Percentiles rank a stretch among this genome's conserved stretches.
phyloP scores from a whole-genome alignment of 2,329 filamentous ascomycete genomes.

The Xylaria arbuscula region DNA sequence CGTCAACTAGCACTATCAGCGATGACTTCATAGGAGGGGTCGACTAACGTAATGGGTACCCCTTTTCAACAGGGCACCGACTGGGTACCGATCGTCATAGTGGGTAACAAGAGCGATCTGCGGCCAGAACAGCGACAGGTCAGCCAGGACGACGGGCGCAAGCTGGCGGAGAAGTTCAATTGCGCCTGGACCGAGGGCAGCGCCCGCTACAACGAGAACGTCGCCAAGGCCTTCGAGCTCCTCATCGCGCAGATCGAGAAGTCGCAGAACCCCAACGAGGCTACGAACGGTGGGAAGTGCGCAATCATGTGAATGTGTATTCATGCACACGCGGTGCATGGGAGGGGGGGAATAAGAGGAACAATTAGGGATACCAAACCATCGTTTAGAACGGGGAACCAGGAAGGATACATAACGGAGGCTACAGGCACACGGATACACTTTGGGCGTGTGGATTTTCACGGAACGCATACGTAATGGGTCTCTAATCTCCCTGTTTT shows the following conservation, averaged over 20 bases:
- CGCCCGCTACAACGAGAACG: constrained; percentile 93
- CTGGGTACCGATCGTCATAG: constrained; percentile 90
- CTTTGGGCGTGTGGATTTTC: constrained; percentile 9
- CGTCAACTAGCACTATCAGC: constrained; percentile 6
- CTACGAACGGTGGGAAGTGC: constrained; percentile 84
- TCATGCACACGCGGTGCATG: too few species aligned
- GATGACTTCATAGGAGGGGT: constrained; percentile 21
- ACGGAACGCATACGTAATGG: constrained; percentile 16
- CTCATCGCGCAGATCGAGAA: constrained; percentile 97
- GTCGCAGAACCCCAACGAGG: constrained; percentile 87
- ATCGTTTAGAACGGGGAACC: background rate
- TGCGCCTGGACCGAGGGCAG: constrained; percentile 96
- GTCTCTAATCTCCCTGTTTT: constrained; percentile 17
- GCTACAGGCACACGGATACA: constrained; percentile 21
- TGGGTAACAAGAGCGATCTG: constrained; percentile 97
- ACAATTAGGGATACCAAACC: background rate
- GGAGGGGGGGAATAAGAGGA: background rate
- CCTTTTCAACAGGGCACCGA: constrained; percentile 73
- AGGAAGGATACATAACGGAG: background rate
- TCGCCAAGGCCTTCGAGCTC: constrained; percentile 90
- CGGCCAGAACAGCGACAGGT: constrained; percentile 94
- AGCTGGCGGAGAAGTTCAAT: constrained; percentile 84
- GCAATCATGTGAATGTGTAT: constrained; percentile 75
- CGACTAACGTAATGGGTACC: constrained; percentile 23
- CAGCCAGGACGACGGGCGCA: constrained; percentile 83